phyloP scores from a whole-genome alignment of 306 rosid species.

The Lathyrus aphaca region DNA sequence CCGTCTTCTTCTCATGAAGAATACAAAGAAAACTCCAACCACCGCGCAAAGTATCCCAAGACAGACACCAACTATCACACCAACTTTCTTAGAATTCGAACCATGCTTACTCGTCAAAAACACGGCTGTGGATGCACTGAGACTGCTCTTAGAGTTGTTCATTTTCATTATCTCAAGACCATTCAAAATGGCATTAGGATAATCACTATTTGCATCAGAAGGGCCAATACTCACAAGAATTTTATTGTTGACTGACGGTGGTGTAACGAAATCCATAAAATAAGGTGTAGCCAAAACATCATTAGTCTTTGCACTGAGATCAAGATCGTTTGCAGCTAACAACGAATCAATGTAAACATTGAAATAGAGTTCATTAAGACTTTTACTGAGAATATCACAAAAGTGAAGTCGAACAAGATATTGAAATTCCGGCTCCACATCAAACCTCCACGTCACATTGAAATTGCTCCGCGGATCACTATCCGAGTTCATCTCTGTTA shows the following conservation, averaged over 20 bases:
- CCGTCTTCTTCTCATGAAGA: conserved; percentile 54
- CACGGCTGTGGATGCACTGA: conserved; percentile 45
- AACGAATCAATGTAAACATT: conserved; percentile 65
- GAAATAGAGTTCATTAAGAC: conserved; percentile 70
- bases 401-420: conserved; percentile 88
- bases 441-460: conserved; percentile 83
- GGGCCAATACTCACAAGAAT: conserved; percentile 78
- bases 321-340: conserved; percentile 54
- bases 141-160: conserved; percentile 77
- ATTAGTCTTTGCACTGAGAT: conserved; percentile 36
- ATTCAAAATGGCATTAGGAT: conserved; percentile 85
- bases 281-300: conserved; percentile 57
- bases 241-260: conserved; percentile 39
- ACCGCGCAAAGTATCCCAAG: conserved; percentile 57
- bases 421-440: conserved; percentile 71
- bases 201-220: conserved; percentile 36
- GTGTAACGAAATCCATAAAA: conserved; percentile 60
- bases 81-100: conserved; percentile 58
- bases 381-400: conserved; percentile 67
- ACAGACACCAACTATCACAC: conserved; percentile 64
- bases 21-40: conserved; percentile 50
- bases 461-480: conserved; percentile 57
- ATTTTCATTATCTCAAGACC: conserved; percentile 95
- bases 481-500: conserved; percentile 53
- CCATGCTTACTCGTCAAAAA: conserved; percentile 23